Evolutionary conservation across 148 eudicot species (phyloP), one percentile per base, ranked within the genome.

Genomic region (Heliamphora exappendiculata): DNA sequence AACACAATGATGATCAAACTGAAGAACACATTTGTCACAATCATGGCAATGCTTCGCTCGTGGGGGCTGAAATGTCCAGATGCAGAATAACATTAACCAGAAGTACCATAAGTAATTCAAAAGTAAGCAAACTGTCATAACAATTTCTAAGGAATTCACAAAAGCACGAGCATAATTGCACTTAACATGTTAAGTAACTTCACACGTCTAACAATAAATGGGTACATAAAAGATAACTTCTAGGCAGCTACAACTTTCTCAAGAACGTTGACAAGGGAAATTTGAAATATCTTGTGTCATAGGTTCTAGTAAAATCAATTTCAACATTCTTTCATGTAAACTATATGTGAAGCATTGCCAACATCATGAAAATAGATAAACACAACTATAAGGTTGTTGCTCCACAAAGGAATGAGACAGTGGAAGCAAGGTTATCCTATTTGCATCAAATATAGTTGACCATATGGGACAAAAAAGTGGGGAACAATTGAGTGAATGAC

Each of bases 1-100:
- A 82, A 88, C 94, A 85, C 98, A 95, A 75, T 95, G 98, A 85
- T 95, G 98, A 83, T 95, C 98, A 82, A 95, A 95, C 81, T 95
- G 98, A 86, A 95, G 96, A 73, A 95, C 92, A 45, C 98, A 95
- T 81, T 82, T 92, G 83, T 92, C 97, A 83, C 98, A 95, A 76
- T 95, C 98, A 80, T 89, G 94, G 39, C 98, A 95, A 86, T 95
- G 98, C 84, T 92, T 95, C 51, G 96, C 88, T 77, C 97, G 89
- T 75, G 98, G 98, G 77, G 98, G 98, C 98, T 95, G 93, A 87
- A 87, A 78, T 81, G 66, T 63, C 44, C 70, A 44, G 49, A 72
- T 54, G 63, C 34, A 73, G 37, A 55, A 71, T 26, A 73, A 36
- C 59, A 57, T 65, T 17, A 80, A 22, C 31, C 39, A 77, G 51